Conservation (phyloP, 305 asterid species). For the Fraxinus angustifolia region DNA sequence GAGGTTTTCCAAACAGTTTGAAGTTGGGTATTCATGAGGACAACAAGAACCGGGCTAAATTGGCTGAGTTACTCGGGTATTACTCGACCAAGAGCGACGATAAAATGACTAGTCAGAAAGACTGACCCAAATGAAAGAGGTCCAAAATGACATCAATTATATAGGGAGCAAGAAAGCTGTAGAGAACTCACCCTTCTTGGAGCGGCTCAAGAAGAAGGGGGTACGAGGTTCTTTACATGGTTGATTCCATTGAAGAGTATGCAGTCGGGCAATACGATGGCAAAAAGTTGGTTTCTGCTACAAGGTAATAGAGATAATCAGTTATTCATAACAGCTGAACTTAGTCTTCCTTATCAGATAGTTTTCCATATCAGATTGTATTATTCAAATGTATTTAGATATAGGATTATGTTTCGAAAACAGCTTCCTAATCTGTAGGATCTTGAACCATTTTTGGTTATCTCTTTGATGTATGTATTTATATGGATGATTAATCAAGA, state of each 20-base stretch:
- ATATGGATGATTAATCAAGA: too few relatives aligned
- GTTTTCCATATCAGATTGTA: too few relatives aligned
- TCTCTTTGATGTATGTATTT: too few relatives aligned
- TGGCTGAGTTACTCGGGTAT: conserved; percentile 44
- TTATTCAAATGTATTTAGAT: too few relatives aligned
- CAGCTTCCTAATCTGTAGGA: too few relatives aligned
- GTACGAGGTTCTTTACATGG: conserved; percentile 56
- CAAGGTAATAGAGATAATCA: not conserved
- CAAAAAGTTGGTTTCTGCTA: conserved; percentile 51
- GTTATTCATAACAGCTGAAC: too few relatives aligned
- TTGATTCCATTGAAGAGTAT: conserved; percentile 55
- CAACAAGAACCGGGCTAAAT: conserved; percentile 45
- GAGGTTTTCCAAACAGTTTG: conserved; percentile 54
- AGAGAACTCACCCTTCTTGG: conserved; percentile 55
- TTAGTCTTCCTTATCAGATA: too few relatives aligned
- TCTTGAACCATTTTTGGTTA: too few relatives aligned
- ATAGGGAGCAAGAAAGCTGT: conserved; percentile 65
- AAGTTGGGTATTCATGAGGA: conserved; percentile 62
- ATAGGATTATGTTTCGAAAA: too few relatives aligned
- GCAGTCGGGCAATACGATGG: conserved; percentile 51
- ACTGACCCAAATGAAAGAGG: conserved; percentile 59
- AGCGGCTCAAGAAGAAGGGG: conserved; percentile 55
- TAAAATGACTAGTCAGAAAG: conserved; percentile 48
- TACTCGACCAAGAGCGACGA: conserved; percentile 53
- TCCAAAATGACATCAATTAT: conserved; percentile 52